Percentiles rank a stretch among this genome's conserved stretches.
Conservation (phyloP, 2,329 filamentous ascomycete species). For the Diaporthe citrichinensis region DNA sequence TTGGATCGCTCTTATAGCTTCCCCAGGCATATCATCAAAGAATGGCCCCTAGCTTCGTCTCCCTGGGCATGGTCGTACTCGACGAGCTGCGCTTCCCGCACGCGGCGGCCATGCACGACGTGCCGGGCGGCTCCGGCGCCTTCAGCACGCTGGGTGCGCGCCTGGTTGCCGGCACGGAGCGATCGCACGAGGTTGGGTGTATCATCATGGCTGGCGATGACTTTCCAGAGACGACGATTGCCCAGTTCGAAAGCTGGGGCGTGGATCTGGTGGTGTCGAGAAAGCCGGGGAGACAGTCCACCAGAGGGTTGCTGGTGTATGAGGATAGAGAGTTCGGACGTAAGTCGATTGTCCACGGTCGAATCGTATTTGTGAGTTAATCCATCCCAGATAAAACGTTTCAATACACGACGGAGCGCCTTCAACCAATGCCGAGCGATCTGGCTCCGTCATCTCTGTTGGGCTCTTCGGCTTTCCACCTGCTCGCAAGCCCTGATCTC, state of each 20-base stretch:
- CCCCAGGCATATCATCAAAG: not conserved
- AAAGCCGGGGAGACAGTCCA: slow-evolving; percentile 4
- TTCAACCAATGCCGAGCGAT: slow-evolving; percentile 41
- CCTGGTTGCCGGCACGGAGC: slow-evolving; percentile 14
- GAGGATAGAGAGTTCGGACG: slow-evolving; percentile 25
- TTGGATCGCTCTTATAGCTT: not conserved
- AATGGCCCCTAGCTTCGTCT: slow-evolving; percentile 46
- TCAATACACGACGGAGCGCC: slow-evolving; percentile 42
- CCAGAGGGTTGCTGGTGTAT: slow-evolving; percentile 34
- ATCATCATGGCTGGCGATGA: slow-evolving; percentile 30
- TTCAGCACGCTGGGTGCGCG: slow-evolving; percentile 48
- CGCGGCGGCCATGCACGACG: slow-evolving; percentile 45
- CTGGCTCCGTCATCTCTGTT: slow-evolving; percentile 40
- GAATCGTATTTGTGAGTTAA: not conserved
- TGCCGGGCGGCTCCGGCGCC: slow-evolving; percentile 51
- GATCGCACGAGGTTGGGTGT: slow-evolving; percentile 22
- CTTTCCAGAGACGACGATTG: slow-evolving; percentile 15
- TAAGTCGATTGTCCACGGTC: not conserved
- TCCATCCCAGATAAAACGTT: slow-evolving; percentile 47
- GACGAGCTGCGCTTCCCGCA: slow-evolving; percentile 52
- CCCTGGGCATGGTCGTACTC: slow-evolving; percentile 52
- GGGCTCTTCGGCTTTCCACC: slow-evolving; percentile 45
- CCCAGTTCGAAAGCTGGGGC: slow-evolving; percentile 24
- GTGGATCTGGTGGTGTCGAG: slow-evolving; percentile 14
- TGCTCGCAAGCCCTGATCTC: slow-evolving; percentile 44